Conservation (phyloP, 140 eudicot species). For the Oenanthe javanica region DNA sequence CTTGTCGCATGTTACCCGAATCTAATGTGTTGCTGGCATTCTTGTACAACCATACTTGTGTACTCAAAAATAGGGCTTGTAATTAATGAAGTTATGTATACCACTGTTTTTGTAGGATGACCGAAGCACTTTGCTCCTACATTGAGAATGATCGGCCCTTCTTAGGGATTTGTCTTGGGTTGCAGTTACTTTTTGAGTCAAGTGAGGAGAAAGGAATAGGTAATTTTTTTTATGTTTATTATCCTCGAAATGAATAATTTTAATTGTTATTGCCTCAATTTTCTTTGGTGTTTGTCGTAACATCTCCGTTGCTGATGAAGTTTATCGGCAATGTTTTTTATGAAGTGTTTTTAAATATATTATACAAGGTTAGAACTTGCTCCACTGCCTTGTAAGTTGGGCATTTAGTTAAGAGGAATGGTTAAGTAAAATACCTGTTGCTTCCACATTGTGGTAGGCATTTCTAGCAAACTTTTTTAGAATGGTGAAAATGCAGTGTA, state of each 20-base stretch:
- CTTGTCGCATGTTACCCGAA: background rate
- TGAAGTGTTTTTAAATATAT: background rate
- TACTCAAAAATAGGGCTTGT: background rate
- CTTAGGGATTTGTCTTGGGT: slow-evolving; percentile 94
- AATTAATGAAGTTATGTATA: background rate
- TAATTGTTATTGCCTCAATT: background rate
- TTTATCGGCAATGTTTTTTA: background rate
- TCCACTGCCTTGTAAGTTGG: background rate
- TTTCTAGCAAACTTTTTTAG: background rate
- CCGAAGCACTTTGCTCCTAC: slow-evolving; percentile 74
- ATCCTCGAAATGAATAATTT: too few species aligned
- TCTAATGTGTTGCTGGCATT: background rate
- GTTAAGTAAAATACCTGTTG: background rate
- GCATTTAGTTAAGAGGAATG: background rate
- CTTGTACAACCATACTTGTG: background rate
- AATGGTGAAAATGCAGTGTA: background rate
- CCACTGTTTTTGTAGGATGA: slow-evolving; percentile 45
- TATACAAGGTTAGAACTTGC: background rate
- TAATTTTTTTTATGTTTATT: slow-evolving; percentile 12
- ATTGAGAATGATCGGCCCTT: slow-evolving; percentile 89
- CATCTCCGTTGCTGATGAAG: background rate
- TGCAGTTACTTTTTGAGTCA: slow-evolving; percentile 91
- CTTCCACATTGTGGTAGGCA: background rate
- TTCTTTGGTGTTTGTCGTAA: background rate
- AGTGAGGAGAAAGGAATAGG: slow-evolving; percentile 94